These are phyloP conservation scores for Rutidosis leptorrhynchoides DNA, from an alignment of 129 eudicot species.

Conservation along the genomic window DNA sequence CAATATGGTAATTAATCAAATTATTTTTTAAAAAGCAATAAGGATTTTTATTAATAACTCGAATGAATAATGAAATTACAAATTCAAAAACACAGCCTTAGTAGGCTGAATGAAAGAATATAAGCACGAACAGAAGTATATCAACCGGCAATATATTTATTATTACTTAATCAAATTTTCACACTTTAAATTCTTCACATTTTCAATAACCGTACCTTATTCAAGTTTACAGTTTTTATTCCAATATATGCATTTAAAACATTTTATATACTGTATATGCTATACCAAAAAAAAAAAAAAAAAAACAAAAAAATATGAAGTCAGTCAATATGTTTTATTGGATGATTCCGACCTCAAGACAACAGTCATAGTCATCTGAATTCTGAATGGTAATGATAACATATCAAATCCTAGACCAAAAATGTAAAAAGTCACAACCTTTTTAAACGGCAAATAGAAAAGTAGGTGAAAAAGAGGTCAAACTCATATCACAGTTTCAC, in stretches of 20 bases:
- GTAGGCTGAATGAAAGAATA: too few species aligned
- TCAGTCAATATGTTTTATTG: neutral
- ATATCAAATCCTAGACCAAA: neutral
- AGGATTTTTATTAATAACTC: too few species aligned
- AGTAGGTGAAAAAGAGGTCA: slow-evolving; percentile 16
- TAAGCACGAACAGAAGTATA: too few species aligned
- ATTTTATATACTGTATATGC: too few species aligned
- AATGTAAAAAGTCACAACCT: neutral
- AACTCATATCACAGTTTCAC: neutral
- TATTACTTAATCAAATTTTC: neutral
- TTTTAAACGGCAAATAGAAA: neutral
- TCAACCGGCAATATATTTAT: too few species aligned
- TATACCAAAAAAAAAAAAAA: too few species aligned
- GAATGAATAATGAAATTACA: too few species aligned
- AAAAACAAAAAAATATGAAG: neutral
- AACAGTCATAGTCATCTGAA: neutral
- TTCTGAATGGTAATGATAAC: too few species aligned
- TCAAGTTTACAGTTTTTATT: too few species aligned
- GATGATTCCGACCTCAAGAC: neutral
- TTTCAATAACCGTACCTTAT: neutral
- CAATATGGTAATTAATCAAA: too few species aligned
- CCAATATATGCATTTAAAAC: neutral
- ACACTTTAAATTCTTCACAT: neutral
- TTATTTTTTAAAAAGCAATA: too few species aligned
- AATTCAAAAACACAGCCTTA: too few species aligned